Evolutionary conservation across 2,329 filamentous ascomycete genomes (phyloP), one percentile per base, ranked within the genome.

Genomic region (Paradendryphiella salina): DNA sequence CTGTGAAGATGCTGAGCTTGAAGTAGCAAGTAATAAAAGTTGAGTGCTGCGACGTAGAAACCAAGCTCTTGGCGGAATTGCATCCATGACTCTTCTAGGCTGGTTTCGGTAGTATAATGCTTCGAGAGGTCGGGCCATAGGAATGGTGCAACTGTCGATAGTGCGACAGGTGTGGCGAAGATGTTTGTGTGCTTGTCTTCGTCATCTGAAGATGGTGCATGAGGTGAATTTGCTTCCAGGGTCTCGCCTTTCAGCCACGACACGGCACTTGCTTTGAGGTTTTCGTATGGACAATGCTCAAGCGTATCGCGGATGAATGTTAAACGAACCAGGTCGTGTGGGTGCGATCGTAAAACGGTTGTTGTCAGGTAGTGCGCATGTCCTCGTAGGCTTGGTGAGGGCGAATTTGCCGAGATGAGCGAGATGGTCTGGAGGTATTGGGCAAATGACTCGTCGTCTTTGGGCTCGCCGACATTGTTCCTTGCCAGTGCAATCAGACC

Each of bases 161-260:
- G 65, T 0, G 77, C 76, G 17, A 77, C 67, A 0, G 78, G 76
- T 1, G 76, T 79, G 3, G 76, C 71, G 57, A 81, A 81, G 17
- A 80, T 75, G 14, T 56, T 58, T 4, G 55, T 58, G 39, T 57
- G 35, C 6, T 45, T 54, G 28, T 49, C 9, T 59, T 68, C 55
- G 11, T 53, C 40, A 5, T 50, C 36, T 17, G 50, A 17, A 7
- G 46, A 28, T 21, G 54, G 48, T 11, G 47, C 32, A 57, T 39
- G 52, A 14, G 70, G 77, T 3, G 57, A 40, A 21, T 67, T 69
- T 4, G 79, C 76, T 57, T 79, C 75, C 4, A 85, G 74, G 0
- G 82, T 80, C 61, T 85, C 83, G 33, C 82, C 76, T 61, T 84
- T 85, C 28, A 85, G 71, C 83, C 83, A 85, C 28, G 79, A 77